These are phyloP conservation scores for Didymella exigua DNA, from an alignment of 2,329 filamentous ascomycete genomes.

Conservation along the genomic window DNA sequence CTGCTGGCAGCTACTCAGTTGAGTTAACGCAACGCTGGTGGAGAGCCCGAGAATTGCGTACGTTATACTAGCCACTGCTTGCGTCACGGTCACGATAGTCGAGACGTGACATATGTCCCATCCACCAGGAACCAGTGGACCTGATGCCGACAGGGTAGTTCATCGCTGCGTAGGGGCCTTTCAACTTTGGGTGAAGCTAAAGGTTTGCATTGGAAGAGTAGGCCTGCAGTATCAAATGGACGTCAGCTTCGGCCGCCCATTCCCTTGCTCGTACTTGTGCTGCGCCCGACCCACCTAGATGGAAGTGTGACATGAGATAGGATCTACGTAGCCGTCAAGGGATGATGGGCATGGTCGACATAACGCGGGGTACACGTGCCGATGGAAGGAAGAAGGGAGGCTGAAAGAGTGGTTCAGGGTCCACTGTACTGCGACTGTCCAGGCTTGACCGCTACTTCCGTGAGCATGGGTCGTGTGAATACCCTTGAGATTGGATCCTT, in stretches of 20 bases:
- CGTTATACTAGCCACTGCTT: neutral
- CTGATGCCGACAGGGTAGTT: constrained; percentile 6
- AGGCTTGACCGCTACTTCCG: neutral
- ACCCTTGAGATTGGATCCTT: neutral
- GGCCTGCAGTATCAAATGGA: neutral
- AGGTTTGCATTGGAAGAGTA: neutral
- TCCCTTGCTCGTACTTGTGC: constrained; percentile 1
- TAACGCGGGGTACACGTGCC: constrained; percentile 5
- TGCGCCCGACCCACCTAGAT: neutral
- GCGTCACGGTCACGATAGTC: neutral
- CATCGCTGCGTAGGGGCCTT: neutral
- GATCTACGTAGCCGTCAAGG: neutral
- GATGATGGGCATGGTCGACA: neutral
- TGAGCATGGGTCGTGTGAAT: neutral
- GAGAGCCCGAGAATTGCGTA: neutral
- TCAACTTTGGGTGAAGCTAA: neutral
- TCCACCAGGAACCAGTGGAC: constrained; percentile 10
- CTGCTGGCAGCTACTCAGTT: neutral
- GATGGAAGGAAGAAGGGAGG: neutral
- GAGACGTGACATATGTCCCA: neutral
- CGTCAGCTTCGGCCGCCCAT: neutral
- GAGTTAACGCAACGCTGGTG: neutral
- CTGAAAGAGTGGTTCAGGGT: neutral
- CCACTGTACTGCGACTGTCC: neutral
- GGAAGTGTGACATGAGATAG: neutral